Percentiles rank a stretch among this genome's conserved stretches.
Conservation (phyloP, 192 early-diverging fungal species). For the Cetraspora pellucida region DNA sequence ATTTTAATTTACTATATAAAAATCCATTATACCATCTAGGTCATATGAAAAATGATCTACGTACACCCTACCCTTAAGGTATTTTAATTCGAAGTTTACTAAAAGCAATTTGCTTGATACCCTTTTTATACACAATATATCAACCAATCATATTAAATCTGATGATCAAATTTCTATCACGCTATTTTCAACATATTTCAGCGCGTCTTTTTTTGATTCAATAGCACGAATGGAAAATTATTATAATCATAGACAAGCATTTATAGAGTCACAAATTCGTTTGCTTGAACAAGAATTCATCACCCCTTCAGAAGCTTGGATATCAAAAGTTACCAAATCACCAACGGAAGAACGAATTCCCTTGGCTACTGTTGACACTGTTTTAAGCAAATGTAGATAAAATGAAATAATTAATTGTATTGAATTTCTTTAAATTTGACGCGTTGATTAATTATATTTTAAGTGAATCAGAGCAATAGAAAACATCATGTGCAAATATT, state of each 20-base stretch:
- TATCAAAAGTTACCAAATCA: neutral
- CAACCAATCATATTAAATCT: too few species aligned
- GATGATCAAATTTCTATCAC: too few species aligned
- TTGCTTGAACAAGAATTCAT: conserved; percentile 16
- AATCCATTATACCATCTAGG: too few species aligned
- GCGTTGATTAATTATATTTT: neutral
- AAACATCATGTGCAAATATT: conserved; percentile 15
- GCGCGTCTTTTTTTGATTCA: too few species aligned
- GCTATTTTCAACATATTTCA: too few species aligned
- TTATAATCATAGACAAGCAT: conserved; percentile 17
- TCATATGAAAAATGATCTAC: too few species aligned
- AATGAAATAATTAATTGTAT: neutral
- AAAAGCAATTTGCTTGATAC: too few species aligned
- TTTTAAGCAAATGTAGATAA: conserved; percentile 18
- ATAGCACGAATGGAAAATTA: neutral
- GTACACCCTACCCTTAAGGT: too few species aligned
- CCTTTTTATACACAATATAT: too few species aligned
- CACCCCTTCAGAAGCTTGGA: conserved; percentile 8
- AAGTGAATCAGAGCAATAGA: conserved; percentile 17
- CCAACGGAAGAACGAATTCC: neutral
- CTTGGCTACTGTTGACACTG: neutral
- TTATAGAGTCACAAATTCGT: conserved; percentile 24
- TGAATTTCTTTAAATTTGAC: neutral
- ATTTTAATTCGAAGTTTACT: too few species aligned
- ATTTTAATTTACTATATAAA: too few species aligned